Conservation (phyloP, 2,329 filamentous ascomycete species). For the Chrysoporthe puriensis region DNA sequence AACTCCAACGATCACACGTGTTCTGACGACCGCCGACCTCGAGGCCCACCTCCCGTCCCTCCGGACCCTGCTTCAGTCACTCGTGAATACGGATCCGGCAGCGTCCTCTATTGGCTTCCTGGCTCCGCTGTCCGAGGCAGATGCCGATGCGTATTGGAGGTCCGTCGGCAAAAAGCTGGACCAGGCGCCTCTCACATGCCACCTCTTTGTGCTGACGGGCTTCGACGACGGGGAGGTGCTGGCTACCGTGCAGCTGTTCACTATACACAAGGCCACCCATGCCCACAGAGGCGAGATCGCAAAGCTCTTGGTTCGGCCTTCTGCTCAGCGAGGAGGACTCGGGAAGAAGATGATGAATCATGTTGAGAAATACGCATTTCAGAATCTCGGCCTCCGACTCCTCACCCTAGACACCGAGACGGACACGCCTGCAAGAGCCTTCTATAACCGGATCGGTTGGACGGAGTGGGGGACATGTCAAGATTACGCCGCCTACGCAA, state of each 20-base stretch:
- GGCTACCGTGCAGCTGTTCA: conserved; percentile 32
- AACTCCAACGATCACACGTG: background rate
- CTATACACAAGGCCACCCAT: conserved; percentile 35
- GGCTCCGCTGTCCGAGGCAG: conserved; percentile 34
- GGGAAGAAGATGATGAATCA: conserved; percentile 33
- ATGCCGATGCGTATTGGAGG: conserved; percentile 33
- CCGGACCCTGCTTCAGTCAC: conserved; percentile 32
- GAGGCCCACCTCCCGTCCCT: conserved; percentile 32
- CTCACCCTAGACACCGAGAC: conserved; percentile 36
- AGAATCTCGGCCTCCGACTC: conserved; percentile 30
- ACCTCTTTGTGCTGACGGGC: conserved; percentile 29
- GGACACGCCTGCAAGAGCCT: conserved; percentile 33
- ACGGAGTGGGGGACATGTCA: conserved; percentile 37
- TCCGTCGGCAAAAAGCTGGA: conserved; percentile 24
- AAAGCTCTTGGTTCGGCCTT: conserved; percentile 36
- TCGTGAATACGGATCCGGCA: conserved; percentile 36
- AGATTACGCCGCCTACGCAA: conserved; percentile 32
- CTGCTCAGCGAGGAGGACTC: conserved; percentile 31
- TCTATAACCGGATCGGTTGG: conserved; percentile 35
- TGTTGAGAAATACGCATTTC: conserved; percentile 31
- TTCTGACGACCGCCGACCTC: conserved; percentile 9
- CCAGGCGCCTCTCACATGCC: conserved; percentile 12
- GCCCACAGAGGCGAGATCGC: conserved; percentile 34
- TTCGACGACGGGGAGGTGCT: conserved; percentile 26
- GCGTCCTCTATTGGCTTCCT: conserved; percentile 37